phyloP scores from a whole-genome alignment of 2,329 filamentous ascomycete species.

The Thelonectria rubi region DNA sequence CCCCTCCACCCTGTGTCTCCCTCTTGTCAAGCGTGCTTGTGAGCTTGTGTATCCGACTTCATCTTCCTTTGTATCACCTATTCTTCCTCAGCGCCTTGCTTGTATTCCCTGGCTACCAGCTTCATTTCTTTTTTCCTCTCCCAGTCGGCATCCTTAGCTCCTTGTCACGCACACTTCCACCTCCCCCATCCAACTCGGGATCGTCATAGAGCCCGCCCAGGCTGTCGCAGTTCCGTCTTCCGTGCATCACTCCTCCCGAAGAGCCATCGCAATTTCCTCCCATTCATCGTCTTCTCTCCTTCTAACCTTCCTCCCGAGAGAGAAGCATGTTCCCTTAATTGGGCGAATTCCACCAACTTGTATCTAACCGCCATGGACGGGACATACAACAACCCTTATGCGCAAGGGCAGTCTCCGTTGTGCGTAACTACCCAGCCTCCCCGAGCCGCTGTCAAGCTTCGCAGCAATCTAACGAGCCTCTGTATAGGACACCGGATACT shows the following conservation, averaged over 20 bases:
- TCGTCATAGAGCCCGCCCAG: conserved; percentile 25
- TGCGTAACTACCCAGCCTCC: conserved; percentile 27
- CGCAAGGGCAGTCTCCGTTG: conserved; percentile 42
- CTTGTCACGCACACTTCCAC: conserved; percentile 15
- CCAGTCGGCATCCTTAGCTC: conserved; percentile 23
- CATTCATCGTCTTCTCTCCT: conserved; percentile 10
- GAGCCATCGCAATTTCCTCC: conserved; percentile 21
- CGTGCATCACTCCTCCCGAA: conserved; percentile 14
- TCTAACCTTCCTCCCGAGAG: conserved; percentile 12
- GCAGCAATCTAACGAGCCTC: conserved; percentile 25
- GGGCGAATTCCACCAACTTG: conserved; percentile 9
- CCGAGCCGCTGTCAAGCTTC: not conserved
- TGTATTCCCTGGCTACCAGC: not conserved
- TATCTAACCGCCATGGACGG: conserved; percentile 42
- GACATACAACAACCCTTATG: conserved; percentile 42
- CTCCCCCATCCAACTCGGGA: conserved; percentile 18
- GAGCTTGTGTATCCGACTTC: conserved; percentile 13
- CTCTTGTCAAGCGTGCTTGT: conserved; percentile 15
- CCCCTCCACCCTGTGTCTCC: conserved; percentile 27
- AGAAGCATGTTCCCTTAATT: conserved; percentile 39
- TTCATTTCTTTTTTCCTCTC: conserved; percentile 14
- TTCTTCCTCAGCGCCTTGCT: conserved; percentile 8
- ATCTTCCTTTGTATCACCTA: conserved; percentile 26
- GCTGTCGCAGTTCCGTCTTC: conserved; percentile 23
- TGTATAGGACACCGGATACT: conserved; percentile 44